These are phyloP conservation scores for Hypericum perforatum DNA, from an alignment of 345 rosid genomes.

Conservation along the genomic window DNA sequence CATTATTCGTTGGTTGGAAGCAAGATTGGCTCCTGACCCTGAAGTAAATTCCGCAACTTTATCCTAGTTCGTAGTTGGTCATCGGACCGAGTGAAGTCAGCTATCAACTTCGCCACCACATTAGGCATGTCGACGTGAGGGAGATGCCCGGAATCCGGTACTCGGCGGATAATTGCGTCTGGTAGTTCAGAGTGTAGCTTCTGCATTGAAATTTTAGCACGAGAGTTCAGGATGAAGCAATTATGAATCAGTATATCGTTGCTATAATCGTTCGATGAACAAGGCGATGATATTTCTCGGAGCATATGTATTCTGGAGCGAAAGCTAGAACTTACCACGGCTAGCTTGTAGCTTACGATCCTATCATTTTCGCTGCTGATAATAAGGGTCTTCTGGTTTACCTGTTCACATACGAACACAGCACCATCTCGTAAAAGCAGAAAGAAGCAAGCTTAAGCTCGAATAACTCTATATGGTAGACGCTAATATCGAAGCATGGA, in stretches of 20 bases:
- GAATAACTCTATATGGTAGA: no score
- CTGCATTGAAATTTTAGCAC: constrained; percentile 23
- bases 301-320: no score
- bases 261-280: not conserved
- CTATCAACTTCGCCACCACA: constrained; percentile 41
- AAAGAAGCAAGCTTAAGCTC: no score
- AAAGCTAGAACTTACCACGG: constrained; percentile 34
- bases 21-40: no score
- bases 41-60: no score
- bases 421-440: not conserved
- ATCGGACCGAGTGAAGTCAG: constrained; percentile 27
- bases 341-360: constrained; percentile 52
- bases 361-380: constrained; percentile 63
- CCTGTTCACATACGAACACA: constrained; percentile 27
- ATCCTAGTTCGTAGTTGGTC: no score
- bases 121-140: constrained; percentile 69
- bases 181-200: constrained; percentile 52
- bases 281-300: not conserved
- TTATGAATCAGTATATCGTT: no score
- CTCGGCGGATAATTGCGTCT: constrained; percentile 38
- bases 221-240: not conserved
- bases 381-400: constrained; percentile 51
- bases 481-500: no score
- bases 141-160: constrained; percentile 59
- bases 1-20: no score